Base-by-base conservation (phyloP, 331 rosid species). In the Acacia pycnantha region DNA sequence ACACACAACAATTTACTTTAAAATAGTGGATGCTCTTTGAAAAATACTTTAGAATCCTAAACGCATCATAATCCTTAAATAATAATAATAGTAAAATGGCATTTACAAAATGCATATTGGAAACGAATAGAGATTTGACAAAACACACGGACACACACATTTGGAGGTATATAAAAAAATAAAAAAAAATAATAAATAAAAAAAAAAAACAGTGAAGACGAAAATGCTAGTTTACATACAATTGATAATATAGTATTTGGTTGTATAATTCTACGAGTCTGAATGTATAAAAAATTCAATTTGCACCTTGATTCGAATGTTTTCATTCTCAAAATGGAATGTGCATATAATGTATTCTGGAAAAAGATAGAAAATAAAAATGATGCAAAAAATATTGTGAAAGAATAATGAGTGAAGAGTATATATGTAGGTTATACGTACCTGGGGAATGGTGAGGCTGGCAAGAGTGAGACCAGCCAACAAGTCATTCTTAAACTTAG, bases 381-480 rank as follows among this genome's bases (percentile, higher is more conserved):
- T 19, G 24, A 53, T 53, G 5, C 59, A 19, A 7, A 16, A 51
- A 51, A 46, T 3, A 46, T 14, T 13, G 4, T 46, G 16, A 46
- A 46, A 46, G 50, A 48, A 15, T 48, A 43, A 43, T 43, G 40
- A 5, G 40, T n/a, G n/a, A n/a, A 35, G 7, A 35, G 40, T 35
- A 35, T 35, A 35, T 35, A 35, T 35, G 40, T 35, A 4, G 40
- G 40, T n/a, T n/a, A n/a, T 4, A 35, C 21, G 3, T 61, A 85
- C 89, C 86, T 85, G 89, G 9, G 91, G 91, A 71, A 88, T 83
- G 59, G 83, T 59, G 41, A 88, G 80, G 74, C 82, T 83, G 5
- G 91, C 91, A 37, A 86, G 68, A 37, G 87, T 83, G 24, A 85
- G 26, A 50, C 91, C 91, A 1, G 88, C 89, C 58, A 85, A 51